phyloP scores from a whole-genome alignment of 805 yeast genomes.

The Metschnikowia aberdeeniae region DNA sequence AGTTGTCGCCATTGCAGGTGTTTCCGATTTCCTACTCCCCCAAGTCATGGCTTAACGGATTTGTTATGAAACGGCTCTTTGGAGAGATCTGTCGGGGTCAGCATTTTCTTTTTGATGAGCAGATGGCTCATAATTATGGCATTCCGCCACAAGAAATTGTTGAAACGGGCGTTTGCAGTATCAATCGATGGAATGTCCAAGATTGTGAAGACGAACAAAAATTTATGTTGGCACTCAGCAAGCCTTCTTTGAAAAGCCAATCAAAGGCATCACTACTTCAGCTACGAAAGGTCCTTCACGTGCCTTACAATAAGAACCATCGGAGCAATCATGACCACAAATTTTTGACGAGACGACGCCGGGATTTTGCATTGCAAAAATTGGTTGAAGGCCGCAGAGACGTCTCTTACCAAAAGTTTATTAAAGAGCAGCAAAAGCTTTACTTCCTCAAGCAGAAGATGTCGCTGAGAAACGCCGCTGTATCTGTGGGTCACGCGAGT shows the following conservation, averaged over 20 bases:
- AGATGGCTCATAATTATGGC: conserved; percentile 7
- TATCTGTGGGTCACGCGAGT: conserved; percentile 7
- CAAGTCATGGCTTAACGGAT: conserved; percentile 35
- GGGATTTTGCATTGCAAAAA: conserved; percentile 23
- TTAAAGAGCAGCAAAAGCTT: conserved; percentile 23
- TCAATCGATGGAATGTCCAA: conserved; percentile 32
- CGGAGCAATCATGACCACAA: conserved; percentile 12
- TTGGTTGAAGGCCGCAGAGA: conserved; percentile 27
- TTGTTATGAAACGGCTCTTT: conserved; percentile 38
- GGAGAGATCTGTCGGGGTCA: conserved; percentile 22
- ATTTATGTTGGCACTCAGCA: conserved; percentile 15
- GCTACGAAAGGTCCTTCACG: conserved; percentile 14
- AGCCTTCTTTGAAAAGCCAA: background rate
- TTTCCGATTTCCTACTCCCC: conserved; percentile 39
- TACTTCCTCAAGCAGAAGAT: conserved; percentile 18
- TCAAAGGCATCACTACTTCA: conserved; percentile 6
- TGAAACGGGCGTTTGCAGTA: conserved; percentile 14
- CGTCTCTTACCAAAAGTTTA: conserved; percentile 18
- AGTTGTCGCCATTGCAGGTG: conserved; percentile 38
- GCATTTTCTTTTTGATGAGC: conserved; percentile 9
- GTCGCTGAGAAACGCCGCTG: conserved; percentile 9
- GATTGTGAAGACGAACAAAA: conserved; percentile 28
- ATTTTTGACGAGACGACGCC: conserved; percentile 10
- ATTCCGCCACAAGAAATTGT: background rate
- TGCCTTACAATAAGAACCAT: conserved; percentile 11